phyloP scores from a whole-genome alignment of 768 basidiomycete species.

The Tylopilus rubrobrunneus region DNA sequence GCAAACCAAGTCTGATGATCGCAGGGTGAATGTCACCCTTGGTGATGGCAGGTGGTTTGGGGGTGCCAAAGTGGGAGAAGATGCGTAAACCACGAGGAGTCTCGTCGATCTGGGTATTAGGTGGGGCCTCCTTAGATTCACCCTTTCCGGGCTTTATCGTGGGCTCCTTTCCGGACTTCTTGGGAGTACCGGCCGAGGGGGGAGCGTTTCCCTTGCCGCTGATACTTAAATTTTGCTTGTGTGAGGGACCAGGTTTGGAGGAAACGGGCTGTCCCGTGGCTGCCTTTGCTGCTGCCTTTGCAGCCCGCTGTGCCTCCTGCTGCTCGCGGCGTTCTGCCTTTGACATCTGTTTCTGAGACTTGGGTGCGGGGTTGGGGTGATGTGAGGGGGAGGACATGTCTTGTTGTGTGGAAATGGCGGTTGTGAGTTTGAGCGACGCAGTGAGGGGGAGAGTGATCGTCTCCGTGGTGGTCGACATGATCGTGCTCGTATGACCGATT shows the following conservation, averaged over 20 bases:
- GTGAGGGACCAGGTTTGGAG: slow-evolving; percentile 30
- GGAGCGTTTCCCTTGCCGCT: slow-evolving; percentile 16
- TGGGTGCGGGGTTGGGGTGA: slow-evolving; percentile 16
- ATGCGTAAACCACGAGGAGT: slow-evolving; percentile 65
- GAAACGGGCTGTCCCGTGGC: slow-evolving; percentile 16
- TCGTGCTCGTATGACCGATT: slow-evolving; percentile 1
- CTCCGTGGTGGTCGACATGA: slow-evolving; percentile 23
- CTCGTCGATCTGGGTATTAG: slow-evolving; percentile 32
- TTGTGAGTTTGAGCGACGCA: slow-evolving; percentile 18
- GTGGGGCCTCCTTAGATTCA: slow-evolving; percentile 26
- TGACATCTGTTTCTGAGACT: slow-evolving; percentile 69
- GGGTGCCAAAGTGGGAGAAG: slow-evolving; percentile 82
- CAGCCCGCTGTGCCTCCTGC: slow-evolving; percentile 76
- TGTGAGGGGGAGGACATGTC: slow-evolving; percentile 3
- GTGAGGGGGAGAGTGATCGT: slow-evolving; percentile 10
- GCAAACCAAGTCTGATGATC: slow-evolving; percentile 79
- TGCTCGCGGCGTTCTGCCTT: slow-evolving; percentile 78
- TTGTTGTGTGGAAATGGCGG: not conserved
- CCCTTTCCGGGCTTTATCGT: slow-evolving; percentile 19
- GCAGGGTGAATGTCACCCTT: slow-evolving; percentile 92
- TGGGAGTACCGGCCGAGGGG: slow-evolving; percentile 17
- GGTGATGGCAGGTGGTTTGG: slow-evolving; percentile 47
- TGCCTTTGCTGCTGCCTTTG: slow-evolving; percentile 55
- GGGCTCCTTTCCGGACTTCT: slow-evolving; percentile 24
- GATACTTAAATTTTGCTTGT: slow-evolving; percentile 18